Evolutionary conservation across 441 rosid species (phyloP).

Genomic region (Raphanus hybrid): DNA sequence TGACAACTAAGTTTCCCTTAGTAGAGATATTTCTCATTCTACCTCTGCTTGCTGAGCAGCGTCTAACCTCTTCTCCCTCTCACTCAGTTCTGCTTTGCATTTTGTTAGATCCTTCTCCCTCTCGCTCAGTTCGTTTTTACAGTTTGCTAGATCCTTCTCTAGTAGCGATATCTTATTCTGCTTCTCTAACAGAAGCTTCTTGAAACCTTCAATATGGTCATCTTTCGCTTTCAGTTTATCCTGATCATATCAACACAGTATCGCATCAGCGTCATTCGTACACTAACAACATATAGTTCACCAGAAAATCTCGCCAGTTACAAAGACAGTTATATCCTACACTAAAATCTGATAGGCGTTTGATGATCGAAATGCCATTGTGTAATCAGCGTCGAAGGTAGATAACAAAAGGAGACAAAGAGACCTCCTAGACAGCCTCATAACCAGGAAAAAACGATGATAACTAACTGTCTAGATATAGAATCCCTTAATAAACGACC

Average conservation of each 20-base stretch:
- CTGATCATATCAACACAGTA: constrained; percentile 45
- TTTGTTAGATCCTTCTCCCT: constrained; percentile 74
- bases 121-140: constrained; percentile 65
- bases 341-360: neutral
- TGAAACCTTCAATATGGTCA: constrained; percentile 63
- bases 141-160: constrained; percentile 76
- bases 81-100: constrained; percentile 64
- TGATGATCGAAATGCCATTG: constrained; percentile 1
- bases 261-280: neutral
- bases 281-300: constrained; percentile 14
- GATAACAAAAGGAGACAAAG: neutral
- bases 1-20: neutral
- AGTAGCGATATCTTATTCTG: constrained; percentile 63
- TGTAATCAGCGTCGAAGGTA: constrained; percentile 4
- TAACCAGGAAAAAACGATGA: neutral
- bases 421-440: constrained; percentile 9
- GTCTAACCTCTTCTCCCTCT: constrained; percentile 67
- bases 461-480: neutral
- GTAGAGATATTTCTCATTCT: neutral
- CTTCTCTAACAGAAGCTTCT: constrained; percentile 55
- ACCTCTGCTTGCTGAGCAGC: constrained; percentile 76
- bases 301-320: constrained; percentile 2
- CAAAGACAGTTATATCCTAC: constrained; percentile 17
- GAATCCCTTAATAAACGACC: constrained; percentile 14
- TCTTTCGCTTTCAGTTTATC: constrained; percentile 70